Conservation (phyloP, 345 rosid species). For the Gossypium sturtianum region DNA sequence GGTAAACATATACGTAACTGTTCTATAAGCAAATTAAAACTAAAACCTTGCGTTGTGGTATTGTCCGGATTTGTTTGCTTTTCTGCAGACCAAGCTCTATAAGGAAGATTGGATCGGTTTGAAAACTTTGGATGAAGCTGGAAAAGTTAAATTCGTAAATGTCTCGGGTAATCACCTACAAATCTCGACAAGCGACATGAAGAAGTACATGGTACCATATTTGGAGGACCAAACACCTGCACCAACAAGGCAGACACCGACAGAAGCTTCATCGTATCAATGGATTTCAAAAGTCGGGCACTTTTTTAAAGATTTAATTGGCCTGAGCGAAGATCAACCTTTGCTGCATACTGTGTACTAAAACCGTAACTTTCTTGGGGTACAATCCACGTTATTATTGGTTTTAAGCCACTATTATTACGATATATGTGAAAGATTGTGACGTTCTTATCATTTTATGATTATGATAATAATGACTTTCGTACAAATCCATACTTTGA, state of each 20-base stretch:
- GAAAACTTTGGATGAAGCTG: constrained; percentile 59
- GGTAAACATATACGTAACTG: constrained; percentile 23
- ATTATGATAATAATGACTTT: background rate
- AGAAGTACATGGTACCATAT: constrained; percentile 56
- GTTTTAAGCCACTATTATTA: background rate
- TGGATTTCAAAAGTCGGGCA: background rate
- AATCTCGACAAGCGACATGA: constrained; percentile 41
- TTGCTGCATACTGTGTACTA: background rate
- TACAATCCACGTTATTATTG: background rate
- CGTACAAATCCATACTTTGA: too few relatives aligned
- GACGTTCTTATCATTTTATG: too few relatives aligned
- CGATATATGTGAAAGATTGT: background rate
- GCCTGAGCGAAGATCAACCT: background rate
- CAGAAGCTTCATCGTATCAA: background rate
- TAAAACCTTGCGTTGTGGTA: background rate
- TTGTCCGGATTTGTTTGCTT: background rate
- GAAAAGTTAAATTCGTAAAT: constrained; percentile 57
- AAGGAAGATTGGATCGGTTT: constrained; percentile 75
- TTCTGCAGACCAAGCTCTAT: constrained; percentile 46
- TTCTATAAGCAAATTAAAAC: background rate
- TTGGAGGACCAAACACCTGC: constrained; percentile 30
- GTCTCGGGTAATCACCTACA: constrained; percentile 52
- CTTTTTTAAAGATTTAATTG: background rate
- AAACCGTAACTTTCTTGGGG: background rate
- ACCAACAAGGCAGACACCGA: background rate